Base-by-base conservation (phyloP, 306 rosid species). In the Citrullus colocynthis region DNA sequence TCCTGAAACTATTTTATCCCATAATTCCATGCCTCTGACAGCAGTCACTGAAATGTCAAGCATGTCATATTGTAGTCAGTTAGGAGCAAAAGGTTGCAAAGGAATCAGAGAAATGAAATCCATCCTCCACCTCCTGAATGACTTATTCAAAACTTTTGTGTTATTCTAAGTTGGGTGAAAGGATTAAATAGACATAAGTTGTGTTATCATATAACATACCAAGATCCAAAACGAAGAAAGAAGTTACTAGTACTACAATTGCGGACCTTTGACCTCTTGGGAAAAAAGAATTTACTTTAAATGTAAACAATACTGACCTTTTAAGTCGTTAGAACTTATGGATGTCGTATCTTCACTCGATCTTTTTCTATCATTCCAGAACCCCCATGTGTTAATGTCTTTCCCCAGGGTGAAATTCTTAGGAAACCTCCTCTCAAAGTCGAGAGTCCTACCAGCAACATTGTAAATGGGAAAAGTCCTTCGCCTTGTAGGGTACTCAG, bases 401-500 rank as follows among this genome's bases (percentile, higher is more conserved):
- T 86, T 74, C 15, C 83, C 85, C 20, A 74, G 75, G 28, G 85
- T 81, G 44, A 80, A 76, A 28, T 83, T 84, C 81, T 87, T 86
- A 1, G 88, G 90, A 78, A 87, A 88, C 64, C 89, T 84, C 77
- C 64, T 84, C 88, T 90, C 96, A 76, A 90, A 88, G 83, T 90
- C 96, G 37, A 90, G 65, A 78, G 85, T 77, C 84, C 88, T 86
- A 58, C 96, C 96, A 32, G 90, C 82, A 55, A 90, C 82, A 49
- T 84, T 85, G 80, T 88, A 90, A 77, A 86, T 84, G 63, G 93
- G 96, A 75, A 80, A 85, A 37, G 82, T 44, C 85, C 93, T 90
- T 80, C 93, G 85, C 86, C 89, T 85, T 72, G 96, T 88, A 54
- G 88, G 92, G 69, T 87, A 87, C 76, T 85, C 91, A 28, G 84